These are phyloP conservation scores for Hirschioporus abietinus DNA, from an alignment of 768 basidiomycete genomes.

Conservation along the genomic window DNA sequence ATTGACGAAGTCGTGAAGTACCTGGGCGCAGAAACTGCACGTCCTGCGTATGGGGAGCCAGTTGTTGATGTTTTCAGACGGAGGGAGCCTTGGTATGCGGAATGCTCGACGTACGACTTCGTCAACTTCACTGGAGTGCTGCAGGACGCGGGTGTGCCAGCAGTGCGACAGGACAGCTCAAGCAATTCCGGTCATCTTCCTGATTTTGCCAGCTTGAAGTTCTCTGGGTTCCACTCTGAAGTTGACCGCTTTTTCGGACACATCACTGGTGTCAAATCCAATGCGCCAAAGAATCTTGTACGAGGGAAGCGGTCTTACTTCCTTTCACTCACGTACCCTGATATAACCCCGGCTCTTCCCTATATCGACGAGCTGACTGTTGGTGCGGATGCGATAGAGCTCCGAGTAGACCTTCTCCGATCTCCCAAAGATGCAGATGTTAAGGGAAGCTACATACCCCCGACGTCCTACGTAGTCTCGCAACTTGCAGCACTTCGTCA, in stretches of 20 bases:
- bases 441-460: constrained; percentile 54
- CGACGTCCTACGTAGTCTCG: constrained; percentile 64
- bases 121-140: constrained; percentile 57
- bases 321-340: constrained; percentile 88
- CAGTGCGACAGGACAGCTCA: background rate
- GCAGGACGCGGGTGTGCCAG: background rate
- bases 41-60: constrained; percentile 88
- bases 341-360: constrained; percentile 63
- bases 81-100: constrained; percentile 80
- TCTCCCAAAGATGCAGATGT: constrained; percentile 40
- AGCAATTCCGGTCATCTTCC: background rate
- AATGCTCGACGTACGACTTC: constrained; percentile 80
- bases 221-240: constrained; percentile 39
- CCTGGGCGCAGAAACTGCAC: constrained; percentile 64
- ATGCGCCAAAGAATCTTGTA: constrained; percentile 50
- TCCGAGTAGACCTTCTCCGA: constrained; percentile 88
- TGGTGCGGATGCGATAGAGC: constrained; percentile 88
- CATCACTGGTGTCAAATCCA: constrained; percentile 67
- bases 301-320: constrained; percentile 77
- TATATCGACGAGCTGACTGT: constrained; percentile 67
- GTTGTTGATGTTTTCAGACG: constrained; percentile 80
- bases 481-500: constrained; percentile 80
- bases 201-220: constrained; percentile 3
- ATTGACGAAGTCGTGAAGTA: constrained; percentile 78
- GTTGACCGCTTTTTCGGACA: constrained; percentile 85